Percentiles rank a stretch among this genome's conserved stretches.
phyloP scores from a whole-genome alignment of 2,329 filamentous ascomycete genomes.

The Verticillium longisporum region DNA sequence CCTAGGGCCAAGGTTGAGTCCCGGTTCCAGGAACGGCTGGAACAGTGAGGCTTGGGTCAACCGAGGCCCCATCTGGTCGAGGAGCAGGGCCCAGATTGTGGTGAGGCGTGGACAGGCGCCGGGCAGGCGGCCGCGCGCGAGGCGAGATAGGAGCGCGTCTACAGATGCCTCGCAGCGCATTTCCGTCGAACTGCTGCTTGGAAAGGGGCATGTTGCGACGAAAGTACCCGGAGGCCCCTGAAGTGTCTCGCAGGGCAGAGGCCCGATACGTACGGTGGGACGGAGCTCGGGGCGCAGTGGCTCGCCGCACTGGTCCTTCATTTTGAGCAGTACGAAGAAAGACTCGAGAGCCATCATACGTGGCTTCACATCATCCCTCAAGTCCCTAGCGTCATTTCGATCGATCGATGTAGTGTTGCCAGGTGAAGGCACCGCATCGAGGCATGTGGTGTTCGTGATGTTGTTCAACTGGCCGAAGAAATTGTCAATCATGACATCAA shows the following conservation, averaged over 20 bases:
- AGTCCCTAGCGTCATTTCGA: not conserved
- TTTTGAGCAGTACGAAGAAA: conserved; percentile 23
- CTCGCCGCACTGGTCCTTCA: conserved; percentile 27
- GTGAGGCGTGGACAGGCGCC: conserved; percentile 26
- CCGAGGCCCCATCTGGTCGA: conserved; percentile 16
- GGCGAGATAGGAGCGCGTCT: conserved; percentile 22
- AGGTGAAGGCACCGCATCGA: not conserved
- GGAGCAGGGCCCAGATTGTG: conserved; percentile 20
- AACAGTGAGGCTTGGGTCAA: conserved; percentile 10
- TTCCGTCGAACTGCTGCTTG: conserved; percentile 20
- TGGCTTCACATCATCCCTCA: not conserved
- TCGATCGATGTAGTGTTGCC: not conserved
- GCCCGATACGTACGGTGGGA: conserved; percentile 24
- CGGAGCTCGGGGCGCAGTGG: conserved; percentile 17
- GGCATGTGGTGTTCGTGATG: conserved; percentile 23
- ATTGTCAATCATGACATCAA: conserved; percentile 23
- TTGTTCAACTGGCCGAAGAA: conserved; percentile 25
- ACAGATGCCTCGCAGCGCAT: conserved; percentile 23
- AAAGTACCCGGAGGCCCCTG: conserved; percentile 10
- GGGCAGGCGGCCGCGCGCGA: conserved; percentile 26
- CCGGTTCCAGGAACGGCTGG: conserved; percentile 3
- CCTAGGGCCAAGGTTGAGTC: not conserved
- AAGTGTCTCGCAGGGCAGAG: conserved; percentile 18
- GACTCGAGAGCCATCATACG: not conserved
- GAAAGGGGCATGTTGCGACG: conserved; percentile 24